Base-by-base conservation (phyloP, 2,329 filamentous ascomycete species). In the Scedosporium aurantiacum region DNA sequence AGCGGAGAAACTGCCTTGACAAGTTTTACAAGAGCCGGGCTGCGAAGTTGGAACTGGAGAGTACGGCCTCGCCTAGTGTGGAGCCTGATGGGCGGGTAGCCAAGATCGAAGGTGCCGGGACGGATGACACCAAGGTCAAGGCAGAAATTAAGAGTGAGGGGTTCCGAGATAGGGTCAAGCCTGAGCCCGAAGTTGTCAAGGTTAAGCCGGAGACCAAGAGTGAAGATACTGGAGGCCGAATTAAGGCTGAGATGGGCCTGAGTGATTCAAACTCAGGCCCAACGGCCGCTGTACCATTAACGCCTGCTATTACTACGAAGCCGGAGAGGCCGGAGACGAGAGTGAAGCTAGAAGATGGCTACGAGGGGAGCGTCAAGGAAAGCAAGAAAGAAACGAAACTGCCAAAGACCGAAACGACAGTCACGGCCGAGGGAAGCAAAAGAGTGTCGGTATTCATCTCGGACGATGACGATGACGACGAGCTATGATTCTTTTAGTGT, bases 1-100 rank as follows among this genome's bases (percentile, higher is more conserved):
- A 94, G 74, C 77, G 93, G 68, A 81, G 89, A 64, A 85, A 87
- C 66, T 92, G 85, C 72, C 76, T 97, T 27, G 89, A 95, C 62
- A 77, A 76, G 2, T 97, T 96, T 73, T 97, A 97, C 76, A 75
- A 78, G 64, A 79, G 79, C 66, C 79, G 92, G 65, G 80, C 84
- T 69, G 80, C 81, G 63, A 76, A 76, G 66, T 60, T 85, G 47
- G 69, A 72, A 45, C 71, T 67, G 25, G 65, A 65, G 55, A 63
- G 69, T 50, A 67, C 50, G 4, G 50, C 50, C 10, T 65, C 50
- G 18, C 50, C 23, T 66, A 66, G 52, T 63, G 64, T 37, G 62
- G 60, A 63, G 54, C 61, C 64, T 18, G 63, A 63, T 43, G 63
- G 60, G 21, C 8, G 27, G 1, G 14, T 45, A 56, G 61, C 57